phyloP scores from a whole-genome alignment of 257 asterid species.

The Capsicum rhomboideum region DNA sequence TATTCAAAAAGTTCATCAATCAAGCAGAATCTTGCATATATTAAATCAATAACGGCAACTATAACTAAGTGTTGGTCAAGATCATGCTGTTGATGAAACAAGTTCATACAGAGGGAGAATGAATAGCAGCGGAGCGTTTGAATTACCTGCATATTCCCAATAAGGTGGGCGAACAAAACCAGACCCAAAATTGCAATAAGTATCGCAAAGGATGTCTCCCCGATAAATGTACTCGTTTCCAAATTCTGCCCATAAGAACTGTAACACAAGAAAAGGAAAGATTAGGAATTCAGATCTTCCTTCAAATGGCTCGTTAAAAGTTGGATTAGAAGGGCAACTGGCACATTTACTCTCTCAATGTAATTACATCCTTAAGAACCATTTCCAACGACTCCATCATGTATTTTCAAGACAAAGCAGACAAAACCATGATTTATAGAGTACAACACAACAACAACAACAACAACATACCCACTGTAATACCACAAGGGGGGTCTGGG shows the following conservation, averaged over 20 bases:
- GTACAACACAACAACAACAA: too few species aligned
- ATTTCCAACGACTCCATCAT: not conserved
- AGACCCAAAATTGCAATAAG: conserved; percentile 88
- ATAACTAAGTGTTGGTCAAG: not conserved
- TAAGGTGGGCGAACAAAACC: conserved; percentile 80
- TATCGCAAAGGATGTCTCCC: conserved; percentile 77
- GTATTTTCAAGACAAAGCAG: not conserved
- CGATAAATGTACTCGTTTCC: conserved; percentile 79
- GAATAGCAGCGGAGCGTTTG: not conserved
- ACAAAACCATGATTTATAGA: not conserved
- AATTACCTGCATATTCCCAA: conserved; percentile 95
- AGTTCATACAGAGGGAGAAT: not conserved
- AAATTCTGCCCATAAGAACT: conserved; percentile 92
- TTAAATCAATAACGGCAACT: not conserved
- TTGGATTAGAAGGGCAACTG: not conserved
- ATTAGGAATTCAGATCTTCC: not conserved
- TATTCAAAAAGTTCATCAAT: not conserved
- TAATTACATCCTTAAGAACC: not conserved
- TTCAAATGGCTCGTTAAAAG: not conserved
- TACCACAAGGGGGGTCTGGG: too few species aligned
- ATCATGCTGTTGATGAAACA: not conserved
- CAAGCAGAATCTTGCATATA: not conserved
- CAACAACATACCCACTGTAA: too few species aligned
- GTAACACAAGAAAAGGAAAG: conserved; percentile 12
- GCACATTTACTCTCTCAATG: not conserved